Conservation (phyloP, 169 alveolate species). For the Plasmodium blacklocki region DNA sequence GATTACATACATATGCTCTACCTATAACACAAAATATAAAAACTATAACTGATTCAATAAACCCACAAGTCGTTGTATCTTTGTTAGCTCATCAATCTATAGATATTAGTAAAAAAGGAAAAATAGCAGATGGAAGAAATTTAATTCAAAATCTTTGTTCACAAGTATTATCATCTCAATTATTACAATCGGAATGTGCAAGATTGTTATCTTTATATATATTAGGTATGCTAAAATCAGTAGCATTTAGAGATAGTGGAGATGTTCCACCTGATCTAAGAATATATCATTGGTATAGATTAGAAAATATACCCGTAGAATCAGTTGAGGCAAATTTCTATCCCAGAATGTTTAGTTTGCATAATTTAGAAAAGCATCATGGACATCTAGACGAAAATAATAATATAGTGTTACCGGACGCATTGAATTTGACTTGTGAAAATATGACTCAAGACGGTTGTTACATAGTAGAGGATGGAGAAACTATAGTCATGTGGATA, state of each 20-base stretch:
- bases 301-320: conserved; percentile 84
- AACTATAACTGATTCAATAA: conserved; percentile 84
- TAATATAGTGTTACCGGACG: conserved; percentile 77
- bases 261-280: conserved; percentile 87
- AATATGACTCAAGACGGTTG: conserved; percentile 90
- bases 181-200: conserved; percentile 75
- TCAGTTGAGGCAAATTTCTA: conserved; percentile 86
- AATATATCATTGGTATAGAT: conserved; percentile 86
- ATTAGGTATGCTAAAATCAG: conserved; percentile 88
- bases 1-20: conserved; percentile 95
- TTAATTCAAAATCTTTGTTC: conserved; percentile 86
- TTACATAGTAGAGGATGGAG: conserved; percentile 92
- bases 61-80: conserved; percentile 86
- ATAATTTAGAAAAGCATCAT: conserved; percentile 77
- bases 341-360: conserved; percentile 88
- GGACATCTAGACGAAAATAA: conserved; percentile 76
- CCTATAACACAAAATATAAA: conserved; percentile 93
- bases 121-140: conserved; percentile 88
- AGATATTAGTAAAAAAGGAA: conserved; percentile 80
- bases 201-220: conserved; percentile 80
- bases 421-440: conserved; percentile 87
- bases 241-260: conserved; percentile 87
- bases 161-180: conserved; percentile 80
- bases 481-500: conserved; percentile 90
- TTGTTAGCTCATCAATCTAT: conserved; percentile 84